Conservation (phyloP, 352 stramenopile species). For the Globisporangium rhizosaccharum region DNA sequence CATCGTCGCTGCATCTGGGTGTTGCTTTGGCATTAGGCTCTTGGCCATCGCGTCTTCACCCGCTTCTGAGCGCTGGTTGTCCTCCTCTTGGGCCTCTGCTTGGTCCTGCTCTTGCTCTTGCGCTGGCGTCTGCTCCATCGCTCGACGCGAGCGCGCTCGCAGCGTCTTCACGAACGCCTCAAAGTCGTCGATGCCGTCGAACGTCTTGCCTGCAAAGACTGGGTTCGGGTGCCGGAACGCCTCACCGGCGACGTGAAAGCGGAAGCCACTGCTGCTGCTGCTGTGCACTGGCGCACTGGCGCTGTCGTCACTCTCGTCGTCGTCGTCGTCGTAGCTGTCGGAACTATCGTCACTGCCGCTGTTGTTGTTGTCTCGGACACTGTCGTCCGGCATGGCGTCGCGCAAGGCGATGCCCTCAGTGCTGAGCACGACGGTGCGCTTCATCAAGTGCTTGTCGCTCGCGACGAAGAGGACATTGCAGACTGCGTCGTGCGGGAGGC, state of each 20-base stretch:
- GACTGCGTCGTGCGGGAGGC: constrained; percentile 37
- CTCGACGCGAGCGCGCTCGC: constrained; percentile 10
- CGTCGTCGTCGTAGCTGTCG: constrained; percentile 19
- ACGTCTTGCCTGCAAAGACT: constrained; percentile 38
- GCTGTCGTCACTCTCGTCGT: constrained; percentile 26
- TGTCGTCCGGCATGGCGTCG: constrained; percentile 14
- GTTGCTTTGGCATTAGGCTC: too few species aligned
- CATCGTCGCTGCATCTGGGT: too few species aligned
- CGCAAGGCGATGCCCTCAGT: constrained; percentile 42
- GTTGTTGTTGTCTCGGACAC: constrained; percentile 8
- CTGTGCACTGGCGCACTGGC: constrained; percentile 5
- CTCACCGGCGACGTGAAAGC: constrained; percentile 50
- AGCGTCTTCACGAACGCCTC: constrained; percentile 44
- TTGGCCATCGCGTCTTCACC: too few species aligned
- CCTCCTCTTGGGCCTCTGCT: too few species aligned
- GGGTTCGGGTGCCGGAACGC: constrained; percentile 50
- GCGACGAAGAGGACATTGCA: constrained; percentile 58
- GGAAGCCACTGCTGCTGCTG: constrained; percentile 14
- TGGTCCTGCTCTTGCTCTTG: too few species aligned
- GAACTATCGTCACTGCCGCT: constrained; percentile 10
- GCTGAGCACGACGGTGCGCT: constrained; percentile 49
- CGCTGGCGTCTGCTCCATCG: neutral
- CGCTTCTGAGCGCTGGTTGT: too few species aligned
- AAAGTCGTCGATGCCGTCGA: constrained; percentile 44
- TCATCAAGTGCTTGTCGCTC: constrained; percentile 50